Base-by-base conservation (phyloP, 139 green algal species). In the Mesotaenium endlicherianum region DNA sequence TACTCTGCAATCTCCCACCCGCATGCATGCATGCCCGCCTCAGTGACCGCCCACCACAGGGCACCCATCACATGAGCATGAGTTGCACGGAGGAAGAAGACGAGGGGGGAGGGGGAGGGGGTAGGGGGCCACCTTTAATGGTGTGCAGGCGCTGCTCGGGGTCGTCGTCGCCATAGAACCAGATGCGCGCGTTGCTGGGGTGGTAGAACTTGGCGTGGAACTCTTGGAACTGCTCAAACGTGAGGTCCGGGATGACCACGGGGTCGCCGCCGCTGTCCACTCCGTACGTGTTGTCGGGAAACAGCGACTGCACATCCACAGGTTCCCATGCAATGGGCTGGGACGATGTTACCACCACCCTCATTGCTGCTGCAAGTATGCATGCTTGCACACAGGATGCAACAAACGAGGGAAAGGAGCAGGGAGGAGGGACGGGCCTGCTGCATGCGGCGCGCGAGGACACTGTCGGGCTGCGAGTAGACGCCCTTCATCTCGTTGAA, bases 401-500 rank as follows among this genome's bases (percentile, higher is more conserved):
- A n/a, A n/a, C n/a, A n/a, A n/a, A n/a, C n/a, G n/a, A n/a, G n/a
- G n/a, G n/a, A 58, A n/a, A n/a, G n/a, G n/a, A n/a, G n/a, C n/a
- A n/a, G n/a, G n/a, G n/a, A n/a, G n/a, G n/a, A n/a, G n/a, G 49
- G 49, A n/a, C n/a, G n/a, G n/a, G 40, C 41, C 79, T 93, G 86
- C 93, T 98, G 94, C 43, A 92, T 90, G 16, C 81, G 67, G 58
- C 94, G 90, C 72, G 91, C 94, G 86, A 96, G 94, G 41, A 97
- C 87, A 4, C 80, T 91, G 92, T 99, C 96, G 31, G 96, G 96
- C 38, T 92, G 95, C 26, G 92, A 97, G 94, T 98, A 99, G 16
- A 99, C 96, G 43, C 96, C 96, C 94, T 99, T 99, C 96, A 99
- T 99, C 91, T 99, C 96, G 86, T 99, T 99, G 93, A 98, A 99